Base-by-base conservation (phyloP, 2,329 filamentous ascomycete species). In the Penicillium fuscoglaucum region DNA sequence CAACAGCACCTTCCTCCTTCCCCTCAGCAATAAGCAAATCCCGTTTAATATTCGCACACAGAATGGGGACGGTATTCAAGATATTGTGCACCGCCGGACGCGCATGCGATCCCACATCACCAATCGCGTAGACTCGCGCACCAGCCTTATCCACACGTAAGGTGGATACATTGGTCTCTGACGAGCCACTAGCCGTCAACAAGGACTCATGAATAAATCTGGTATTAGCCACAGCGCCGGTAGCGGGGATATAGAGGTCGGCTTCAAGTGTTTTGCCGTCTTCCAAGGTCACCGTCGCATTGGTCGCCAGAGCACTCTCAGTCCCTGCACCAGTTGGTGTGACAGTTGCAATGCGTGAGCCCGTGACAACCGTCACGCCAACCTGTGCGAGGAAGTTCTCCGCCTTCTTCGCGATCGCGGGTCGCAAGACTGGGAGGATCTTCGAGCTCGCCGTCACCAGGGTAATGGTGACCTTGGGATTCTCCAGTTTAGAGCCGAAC, bases 181-280 rank as follows among this genome's bases (percentile, higher is more conserved):
- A 65, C 13, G 6, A 15, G 1, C 77, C 75, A 49, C 79, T 75
- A 0, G 63, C 4, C 0, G 61, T 61, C 1, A 77, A 67, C 0
- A 79, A 68, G 0, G 57, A 28, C 8, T 56, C 46, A 10, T 71
- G 49, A 2, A 80, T 47, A 56, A 80, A 82, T 0, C 29, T 19
- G 1, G 77, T 79, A 51, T 82, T 82, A 3, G 79, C 72, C 8
- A 26, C 66, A 4, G 71, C 73, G 1, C 81, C 81, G 1, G 68
- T 75, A 2, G 78, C 77, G 0, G 80, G 78, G 41, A 83, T 81
- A 62, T 82, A 83, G 0, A 83, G 52, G 53, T 83, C 81, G 0
- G 79, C 74, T 2, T 74, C 64, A 1, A 81, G 55, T 0, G 61
- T 72, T 35, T 69, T 65, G 0, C 78, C 80, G 57, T 78, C 69